Evolutionary conservation across 352 stramenopile genomes (phyloP).

Genomic region (Phytopythium vexans): DNA sequence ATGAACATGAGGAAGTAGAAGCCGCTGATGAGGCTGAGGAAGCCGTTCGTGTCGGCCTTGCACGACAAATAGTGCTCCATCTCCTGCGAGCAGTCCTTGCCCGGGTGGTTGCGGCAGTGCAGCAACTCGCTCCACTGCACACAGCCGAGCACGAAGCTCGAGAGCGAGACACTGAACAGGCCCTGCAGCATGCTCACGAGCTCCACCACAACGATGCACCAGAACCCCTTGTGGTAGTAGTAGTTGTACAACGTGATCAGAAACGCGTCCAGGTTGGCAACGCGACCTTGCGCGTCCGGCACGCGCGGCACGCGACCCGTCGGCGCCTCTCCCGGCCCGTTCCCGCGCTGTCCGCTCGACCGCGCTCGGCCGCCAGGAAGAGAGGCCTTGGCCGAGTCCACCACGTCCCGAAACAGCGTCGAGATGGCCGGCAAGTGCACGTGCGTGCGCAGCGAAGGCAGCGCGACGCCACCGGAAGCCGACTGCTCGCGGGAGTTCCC

Average conservation of each 20-base stretch:
- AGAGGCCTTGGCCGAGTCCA: constrained; percentile 46
- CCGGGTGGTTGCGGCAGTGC: constrained; percentile 61
- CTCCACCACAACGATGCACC: constrained; percentile 85
- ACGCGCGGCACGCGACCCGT: constrained; percentile 33
- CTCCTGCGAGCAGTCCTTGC: constrained; percentile 78
- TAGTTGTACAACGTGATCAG: constrained; percentile 94
- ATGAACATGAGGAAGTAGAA: constrained; percentile 96
- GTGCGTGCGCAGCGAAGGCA: constrained; percentile 66
- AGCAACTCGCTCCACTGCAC: constrained; percentile 94
- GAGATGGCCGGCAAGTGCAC: constrained; percentile 78
- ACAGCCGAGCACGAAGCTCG: constrained; percentile 94
- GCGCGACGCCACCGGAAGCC: constrained; percentile 8
- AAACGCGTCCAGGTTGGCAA: constrained; percentile 89
- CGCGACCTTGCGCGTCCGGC: constrained; percentile 61
- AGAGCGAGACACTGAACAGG: constrained; percentile 95
- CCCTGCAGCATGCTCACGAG: constrained; percentile 91
- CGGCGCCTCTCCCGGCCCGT: constrained; percentile 1
- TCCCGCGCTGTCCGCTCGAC: constrained; percentile 4
- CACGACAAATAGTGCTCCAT: constrained; percentile 76
- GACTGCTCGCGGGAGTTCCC: constrained; percentile 5
- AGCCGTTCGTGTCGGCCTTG: constrained; percentile 42
- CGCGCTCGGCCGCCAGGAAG: constrained; percentile 14
- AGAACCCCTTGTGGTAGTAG: constrained; percentile 93
- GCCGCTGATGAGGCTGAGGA: constrained; percentile 59
- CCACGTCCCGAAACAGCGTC: constrained; percentile 65